Conservation (phyloP, 139 green algal species). For the Auxenochlorella pyrenoidosa region DNA sequence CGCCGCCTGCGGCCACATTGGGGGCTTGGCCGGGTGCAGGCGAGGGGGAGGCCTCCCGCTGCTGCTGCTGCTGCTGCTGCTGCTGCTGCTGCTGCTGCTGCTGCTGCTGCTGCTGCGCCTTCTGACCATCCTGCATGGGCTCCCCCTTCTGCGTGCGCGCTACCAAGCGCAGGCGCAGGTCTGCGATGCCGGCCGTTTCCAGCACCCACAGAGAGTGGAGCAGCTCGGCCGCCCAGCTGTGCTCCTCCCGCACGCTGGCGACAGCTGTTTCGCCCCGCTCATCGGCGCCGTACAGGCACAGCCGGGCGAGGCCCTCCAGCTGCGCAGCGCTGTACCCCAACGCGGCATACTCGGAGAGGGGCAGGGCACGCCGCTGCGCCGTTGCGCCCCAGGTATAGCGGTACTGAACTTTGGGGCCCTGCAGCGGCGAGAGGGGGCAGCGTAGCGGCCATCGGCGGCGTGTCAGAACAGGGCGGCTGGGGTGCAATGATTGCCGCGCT, state of each 20-base stretch:
- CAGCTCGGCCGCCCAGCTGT: slow-evolving; percentile 28
- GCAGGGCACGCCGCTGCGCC: not conserved
- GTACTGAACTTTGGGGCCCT: not conserved
- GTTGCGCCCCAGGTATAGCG: not conserved
- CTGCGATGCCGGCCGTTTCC: not conserved
- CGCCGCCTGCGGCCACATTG: not conserved
- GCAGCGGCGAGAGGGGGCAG: no score
- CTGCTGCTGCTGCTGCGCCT: not conserved
- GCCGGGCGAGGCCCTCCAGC: not conserved
- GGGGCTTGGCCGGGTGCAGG: not conserved
- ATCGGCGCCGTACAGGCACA: not conserved
- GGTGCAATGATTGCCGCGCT: no score
- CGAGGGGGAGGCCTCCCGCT: not conserved
- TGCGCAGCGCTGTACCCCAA: not conserved
- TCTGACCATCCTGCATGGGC: not conserved
- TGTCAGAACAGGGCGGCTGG: no score
- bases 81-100: not conserved
- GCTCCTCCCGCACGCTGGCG: slow-evolving; percentile 8
- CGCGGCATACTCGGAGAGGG: not conserved
- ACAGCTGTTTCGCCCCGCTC: not conserved
- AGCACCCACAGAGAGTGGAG: slow-evolving; percentile 16
- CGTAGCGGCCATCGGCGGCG: no score
- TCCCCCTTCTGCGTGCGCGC: not conserved
- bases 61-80: not conserved
- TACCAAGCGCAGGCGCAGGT: not conserved